These are phyloP conservation scores for Penicillium coprophilum DNA, from an alignment of 495 filamentous ascomycete species.

Conservation along the genomic window DNA sequence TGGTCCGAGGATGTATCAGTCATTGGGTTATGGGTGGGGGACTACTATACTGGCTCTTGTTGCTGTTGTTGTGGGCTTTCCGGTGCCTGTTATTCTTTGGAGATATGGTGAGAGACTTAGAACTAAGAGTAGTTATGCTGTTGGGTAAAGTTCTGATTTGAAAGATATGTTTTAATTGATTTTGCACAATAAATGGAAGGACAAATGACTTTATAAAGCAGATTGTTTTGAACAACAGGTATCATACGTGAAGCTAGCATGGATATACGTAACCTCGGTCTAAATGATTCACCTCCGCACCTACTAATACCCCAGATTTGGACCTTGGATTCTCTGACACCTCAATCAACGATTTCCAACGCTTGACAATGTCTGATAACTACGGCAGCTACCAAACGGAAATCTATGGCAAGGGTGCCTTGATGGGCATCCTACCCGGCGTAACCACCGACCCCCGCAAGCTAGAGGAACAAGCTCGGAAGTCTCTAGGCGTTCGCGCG, in stretches of 20 bases:
- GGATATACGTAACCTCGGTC: background rate
- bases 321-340: background rate
- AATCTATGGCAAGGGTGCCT: conserved; percentile 52
- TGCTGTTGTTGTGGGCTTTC: conserved; percentile 44
- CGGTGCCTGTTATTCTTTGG: conserved; percentile 53
- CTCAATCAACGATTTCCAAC: background rate
- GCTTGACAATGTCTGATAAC: conserved; percentile 36
- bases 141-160: background rate
- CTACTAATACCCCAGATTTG: background rate
- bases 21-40: conserved; percentile 51
- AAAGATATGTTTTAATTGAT: background rate
- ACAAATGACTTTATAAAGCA: background rate
- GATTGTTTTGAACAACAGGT: background rate
- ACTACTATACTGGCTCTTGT: conserved; percentile 50
- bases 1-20: conserved; percentile 53
- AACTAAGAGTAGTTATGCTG: conserved; percentile 4
- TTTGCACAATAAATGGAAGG: background rate
- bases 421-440: conserved; percentile 46
- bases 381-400: conserved; percentile 49
- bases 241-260: background rate
- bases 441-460: conserved; percentile 62
- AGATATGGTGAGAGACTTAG: conserved; percentile 14
- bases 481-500: conserved; percentile 45
- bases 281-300: background rate
- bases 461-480: conserved; percentile 56